Evolutionary conservation across 1,139 yeast genomes (phyloP).

Genomic region (Yamadazyma atlantica): DNA sequence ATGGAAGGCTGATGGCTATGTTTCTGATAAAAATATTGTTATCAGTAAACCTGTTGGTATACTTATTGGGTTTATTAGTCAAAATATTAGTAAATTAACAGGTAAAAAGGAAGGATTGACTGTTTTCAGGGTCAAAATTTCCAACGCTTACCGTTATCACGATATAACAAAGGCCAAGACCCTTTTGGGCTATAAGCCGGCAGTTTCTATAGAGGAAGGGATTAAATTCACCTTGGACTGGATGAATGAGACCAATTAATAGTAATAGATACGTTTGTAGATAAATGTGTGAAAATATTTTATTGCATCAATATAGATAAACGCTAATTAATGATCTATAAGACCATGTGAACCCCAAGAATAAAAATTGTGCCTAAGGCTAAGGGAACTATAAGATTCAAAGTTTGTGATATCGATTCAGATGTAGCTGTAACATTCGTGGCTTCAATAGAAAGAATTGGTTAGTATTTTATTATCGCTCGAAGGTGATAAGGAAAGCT

Average conservation of each 20-base stretch:
- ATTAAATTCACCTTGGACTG: constrained; percentile 78
- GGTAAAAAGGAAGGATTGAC: constrained; percentile 94
- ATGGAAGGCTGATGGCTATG: constrained; percentile 94
- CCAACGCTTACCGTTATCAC: constrained; percentile 94
- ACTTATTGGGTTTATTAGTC: constrained; percentile 75
- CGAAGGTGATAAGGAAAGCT: not conserved
- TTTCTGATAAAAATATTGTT: constrained; percentile 67
- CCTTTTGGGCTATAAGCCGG: constrained; percentile 76
- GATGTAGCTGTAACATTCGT: not conserved
- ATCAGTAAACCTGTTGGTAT: constrained; percentile 74
- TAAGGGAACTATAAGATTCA: not conserved
- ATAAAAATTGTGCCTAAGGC: not conserved
- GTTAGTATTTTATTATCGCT: not conserved
- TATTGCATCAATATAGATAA: not conserved
- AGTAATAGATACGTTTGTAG: no score
- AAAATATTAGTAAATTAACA: constrained; percentile 62
- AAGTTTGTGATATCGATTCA: not conserved
- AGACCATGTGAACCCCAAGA: not conserved
- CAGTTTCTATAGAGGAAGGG: constrained; percentile 79
- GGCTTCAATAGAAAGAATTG: not conserved
- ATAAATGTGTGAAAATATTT: no score
- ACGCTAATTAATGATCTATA: not conserved
- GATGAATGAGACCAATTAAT: constrained; percentile 70
- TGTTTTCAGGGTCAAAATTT: constrained; percentile 89
- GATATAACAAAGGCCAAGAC: constrained; percentile 84